Evolutionary conservation across 73 alveolate species (phyloP), one percentile per base, ranked within the genome.

Genomic region (Halteria grandinella): DNA sequence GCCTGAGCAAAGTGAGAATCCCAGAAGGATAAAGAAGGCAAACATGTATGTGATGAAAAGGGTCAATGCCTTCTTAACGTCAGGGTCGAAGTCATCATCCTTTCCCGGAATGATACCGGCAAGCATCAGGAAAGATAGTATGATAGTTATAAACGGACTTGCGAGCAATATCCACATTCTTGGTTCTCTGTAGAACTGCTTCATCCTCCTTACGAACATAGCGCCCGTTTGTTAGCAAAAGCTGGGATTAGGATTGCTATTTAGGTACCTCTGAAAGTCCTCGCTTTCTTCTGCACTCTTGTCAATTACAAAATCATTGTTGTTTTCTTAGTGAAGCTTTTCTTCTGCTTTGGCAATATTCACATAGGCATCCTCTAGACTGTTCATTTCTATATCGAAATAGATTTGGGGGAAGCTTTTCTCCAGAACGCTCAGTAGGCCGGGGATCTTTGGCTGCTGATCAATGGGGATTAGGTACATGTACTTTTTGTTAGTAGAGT

Each of bases 321-420:
- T 11, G 47, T 7, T 5, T 7, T 36, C n/a, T 36, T 11, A 7
- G 41, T 48, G 83, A 2, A 70, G 72, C 51, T 63, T 58, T 14
- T 75, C 87, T 58, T 75, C 87, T 7, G 49, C 75, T 33, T 59
- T 75, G 12, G 79, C 70, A 41, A 75, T 55, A 58, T 69, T 75
- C 17, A 75, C 49, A 31, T 75, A 75, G 2, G 87, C 87, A 58
- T 75, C 87, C 29, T 75, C 87, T 1, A 75, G 48, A 43, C 72
- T 41, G 52, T 59, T 55, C 63, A 58, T 25, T 75, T 75, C 77
- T 8, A 75, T 75, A 29, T 75, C 71, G 37, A 57, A 27, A 21
- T 70, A 50, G 17, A 49, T 58, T 44, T 3, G 18, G 17, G 71
- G 72, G 58, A 32, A 48, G 1, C 33, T 14, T 25, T 29, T 27